Evolutionary conservation across 192 early-diverging fungal species (phyloP), one percentile per base, ranked within the genome.

Genomic region (Umbelopsis isabellina): DNA sequence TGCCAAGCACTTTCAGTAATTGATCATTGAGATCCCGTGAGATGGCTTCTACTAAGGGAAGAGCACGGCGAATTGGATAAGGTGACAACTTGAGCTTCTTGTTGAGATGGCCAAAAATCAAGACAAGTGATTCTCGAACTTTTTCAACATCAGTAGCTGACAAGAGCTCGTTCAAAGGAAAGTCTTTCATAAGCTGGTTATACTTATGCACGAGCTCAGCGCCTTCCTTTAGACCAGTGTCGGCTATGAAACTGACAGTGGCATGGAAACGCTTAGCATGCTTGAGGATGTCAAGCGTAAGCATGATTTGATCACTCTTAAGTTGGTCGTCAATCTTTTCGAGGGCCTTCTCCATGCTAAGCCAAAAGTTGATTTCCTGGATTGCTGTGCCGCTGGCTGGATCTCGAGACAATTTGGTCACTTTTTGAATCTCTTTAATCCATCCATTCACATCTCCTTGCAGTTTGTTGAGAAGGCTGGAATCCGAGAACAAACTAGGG

Each of bases 341-440:
- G 50, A 99, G 80, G 23, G 93, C 95, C 18, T 89, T 84, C 79
- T 99, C 98, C 95, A 99, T 96, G 64, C 90, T 91, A 37, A 97
- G 83, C 98, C 98, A 99, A 79, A 99, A 99, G 81, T 97, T 97
- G 81, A 99, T 97, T 80, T 99, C 98, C 82, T 98, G 96, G 53
- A 91, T 92, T 23, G 97, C 95, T 6, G 94, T 92, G 11, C 96
- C 96, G 21, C 91, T 92, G 1, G 89, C 80, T 15, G 96, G 95
- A 69, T 99, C 98, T 61, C 98, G 90, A 49, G 88, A 85, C 55
- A 99, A 88, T 74, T 95, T 94, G 47, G 97, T 98, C 18, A 99
- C 97, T 73, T 98, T 98, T 73, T 99, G 96, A 76, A 99, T 99
- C 78, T 99, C 98, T 75, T 96, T 96, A 79, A 98, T 95, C 98